Evolutionary conservation across 805 yeast species (phyloP).

Genomic region (Millerago galiae): DNA sequence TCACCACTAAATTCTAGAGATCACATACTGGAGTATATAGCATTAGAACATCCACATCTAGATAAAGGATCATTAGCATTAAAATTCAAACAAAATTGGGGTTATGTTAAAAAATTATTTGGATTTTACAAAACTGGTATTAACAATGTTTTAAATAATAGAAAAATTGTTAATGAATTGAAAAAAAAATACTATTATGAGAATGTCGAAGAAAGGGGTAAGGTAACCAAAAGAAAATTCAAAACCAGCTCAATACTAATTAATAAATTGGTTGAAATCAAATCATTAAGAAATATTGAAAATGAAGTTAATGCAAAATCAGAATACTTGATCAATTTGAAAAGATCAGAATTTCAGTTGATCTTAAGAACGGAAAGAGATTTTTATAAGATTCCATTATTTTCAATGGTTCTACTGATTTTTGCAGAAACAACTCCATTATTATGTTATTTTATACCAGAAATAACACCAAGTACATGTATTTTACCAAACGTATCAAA

Average conservation of each 20-base stretch:
- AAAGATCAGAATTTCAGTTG: slow-evolving; percentile 40
- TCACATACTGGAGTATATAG: slow-evolving; percentile 22
- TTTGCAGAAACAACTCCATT: slow-evolving; percentile 52
- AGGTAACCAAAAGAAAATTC: slow-evolving; percentile 19
- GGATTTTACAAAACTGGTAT: slow-evolving; percentile 55
- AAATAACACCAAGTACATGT: slow-evolving; percentile 53
- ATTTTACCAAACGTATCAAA: slow-evolving; percentile 36
- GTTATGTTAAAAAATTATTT: slow-evolving; percentile 40
- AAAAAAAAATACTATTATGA: slow-evolving; percentile 24
- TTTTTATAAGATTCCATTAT: slow-evolving; percentile 45
- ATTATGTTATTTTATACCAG: slow-evolving; percentile 47
- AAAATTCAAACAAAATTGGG: slow-evolving; percentile 32
- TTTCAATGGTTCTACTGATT: slow-evolving; percentile 38
- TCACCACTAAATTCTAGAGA: slow-evolving; percentile 2
- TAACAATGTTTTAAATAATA: slow-evolving; percentile 45
- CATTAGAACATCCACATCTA: slow-evolving; percentile 14
- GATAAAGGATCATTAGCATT: slow-evolving; percentile 19
- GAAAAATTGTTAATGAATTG: slow-evolving; percentile 24
- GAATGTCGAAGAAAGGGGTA: slow-evolving; percentile 14
- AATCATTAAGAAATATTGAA: slow-evolving; percentile 23
- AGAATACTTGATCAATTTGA: slow-evolving; percentile 29
- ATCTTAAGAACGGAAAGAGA: slow-evolving; percentile 39
- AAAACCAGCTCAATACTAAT: slow-evolving; percentile 32
- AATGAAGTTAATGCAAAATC: slow-evolving; percentile 9
- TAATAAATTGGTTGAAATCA: slow-evolving; percentile 30